Percentiles rank a stretch among this genome's conserved stretches.
phyloP scores from a whole-genome alignment of 768 basidiomycete species.

The Suillus alpinus region DNA sequence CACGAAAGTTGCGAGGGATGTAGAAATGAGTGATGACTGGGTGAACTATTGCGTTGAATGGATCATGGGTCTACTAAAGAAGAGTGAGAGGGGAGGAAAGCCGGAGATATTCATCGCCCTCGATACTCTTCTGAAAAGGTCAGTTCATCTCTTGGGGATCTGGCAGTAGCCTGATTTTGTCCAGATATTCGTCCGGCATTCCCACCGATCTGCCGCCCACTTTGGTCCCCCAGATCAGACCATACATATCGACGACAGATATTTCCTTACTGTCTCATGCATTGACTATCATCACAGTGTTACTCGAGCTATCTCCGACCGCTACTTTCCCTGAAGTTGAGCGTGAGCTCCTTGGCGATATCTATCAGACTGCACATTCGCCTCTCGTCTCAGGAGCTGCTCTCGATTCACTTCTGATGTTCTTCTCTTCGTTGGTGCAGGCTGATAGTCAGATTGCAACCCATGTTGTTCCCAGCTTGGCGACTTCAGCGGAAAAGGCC shows the following conservation, averaged over 20 bases:
- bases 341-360: conserved; percentile 57
- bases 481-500: conserved; percentile 62
- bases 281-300: conserved; percentile 59
- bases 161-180: conserved; percentile 12
- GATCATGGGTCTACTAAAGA: conserved; percentile 70
- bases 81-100: conserved; percentile 77
- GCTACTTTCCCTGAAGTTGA: conserved; percentile 77
- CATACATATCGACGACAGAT: conserved; percentile 73
- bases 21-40: conserved; percentile 73
- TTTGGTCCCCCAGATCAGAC: conserved; percentile 71
- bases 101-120: conserved; percentile 77
- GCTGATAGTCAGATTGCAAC: conserved; percentile 83
- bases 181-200: conserved; percentile 44
- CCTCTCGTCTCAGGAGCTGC: conserved; percentile 74
- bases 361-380: conserved; percentile 74
- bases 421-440: conserved; percentile 79
- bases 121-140: conserved; percentile 70
- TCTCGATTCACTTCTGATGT: conserved; percentile 77
- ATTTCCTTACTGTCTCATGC: conserved; percentile 77
- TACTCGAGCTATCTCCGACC: conserved; percentile 64
- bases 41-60: conserved; percentile 77
- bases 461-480: conserved; percentile 76
- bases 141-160: conserved; percentile 13
- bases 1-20: conserved; percentile 76
- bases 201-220: conserved; percentile 58